Conservation (phyloP, 768 basidiomycete genomes). For the Hypholoma sublateritium region DNA sequence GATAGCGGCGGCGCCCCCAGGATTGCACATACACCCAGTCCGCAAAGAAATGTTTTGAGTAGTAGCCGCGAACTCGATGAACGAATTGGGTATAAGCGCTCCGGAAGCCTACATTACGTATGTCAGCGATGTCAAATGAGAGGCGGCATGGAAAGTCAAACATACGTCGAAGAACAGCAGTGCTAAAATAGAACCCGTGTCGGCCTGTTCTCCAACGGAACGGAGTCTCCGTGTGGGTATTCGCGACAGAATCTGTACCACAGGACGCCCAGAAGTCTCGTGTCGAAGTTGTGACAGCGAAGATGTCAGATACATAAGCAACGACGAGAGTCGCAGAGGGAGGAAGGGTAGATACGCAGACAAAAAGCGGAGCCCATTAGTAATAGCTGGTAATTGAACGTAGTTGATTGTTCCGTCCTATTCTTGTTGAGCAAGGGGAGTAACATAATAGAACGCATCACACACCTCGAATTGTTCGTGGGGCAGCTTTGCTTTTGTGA, state of each 20-base stretch:
- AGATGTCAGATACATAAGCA: constrained; percentile 59
- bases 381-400: constrained; percentile 72
- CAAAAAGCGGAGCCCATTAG: constrained; percentile 75
- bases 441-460: constrained; percentile 5
- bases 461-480: constrained; percentile 81
- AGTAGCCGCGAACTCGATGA: constrained; percentile 70
- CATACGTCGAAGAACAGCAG: constrained; percentile 65
- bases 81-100: constrained; percentile 67
- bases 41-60: constrained; percentile 69
- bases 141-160: constrained; percentile 14
- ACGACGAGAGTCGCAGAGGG: constrained; percentile 69
- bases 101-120: constrained; percentile 50
- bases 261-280: constrained; percentile 55
- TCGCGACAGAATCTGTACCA: constrained; percentile 69
- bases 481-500: constrained; percentile 55
- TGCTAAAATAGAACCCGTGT: constrained; percentile 63
- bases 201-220: constrained; percentile 63
- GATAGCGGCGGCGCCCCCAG: constrained; percentile 75
- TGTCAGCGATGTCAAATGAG: not conserved
- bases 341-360: constrained; percentile 79
- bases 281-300: constrained; percentile 62
- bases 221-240: constrained; percentile 52
- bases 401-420: constrained; percentile 90
- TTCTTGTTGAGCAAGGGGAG: constrained; percentile 1
- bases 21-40: constrained; percentile 88